Evolutionary conservation across 352 stramenopile genomes (phyloP), one percentile per base, ranked within the genome.

Genomic region (Pythium apleroticum): DNA sequence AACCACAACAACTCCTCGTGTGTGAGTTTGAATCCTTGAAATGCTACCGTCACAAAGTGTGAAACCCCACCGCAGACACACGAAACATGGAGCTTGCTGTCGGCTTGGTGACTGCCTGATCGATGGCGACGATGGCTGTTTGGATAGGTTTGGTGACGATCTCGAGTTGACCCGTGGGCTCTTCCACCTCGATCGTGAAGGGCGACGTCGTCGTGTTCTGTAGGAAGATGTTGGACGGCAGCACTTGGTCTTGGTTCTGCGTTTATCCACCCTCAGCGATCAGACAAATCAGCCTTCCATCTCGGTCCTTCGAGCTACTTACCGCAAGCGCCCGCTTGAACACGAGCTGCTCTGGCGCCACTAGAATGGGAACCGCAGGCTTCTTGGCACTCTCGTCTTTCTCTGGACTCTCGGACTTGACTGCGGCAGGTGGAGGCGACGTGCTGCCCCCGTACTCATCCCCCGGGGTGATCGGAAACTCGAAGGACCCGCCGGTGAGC

Each of bases 151-250:
- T 52, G 8, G 78, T 89, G 22, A 93, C 75, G 52, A 93, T 76
- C 62, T 90, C 76, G 11, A 93, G 52, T 52, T 83, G 68, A 2
- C 80, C 75, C 0, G 72, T 83, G 4, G 61, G 69, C 43, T 90
- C 82, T 15, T 85, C 64, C 24, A 95, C 83, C 57, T 90, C 67
- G 3, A 91, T 76, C 9, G 80, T 63, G 65, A 86, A 86, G 12
- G 79, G 72, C 9, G 65, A 82, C 12, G 72, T 20, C 2, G 84
- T 88, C 30, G 72, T 86, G 67, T 95, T 95, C 53, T 92, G 81
- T 5, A 95, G 59, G 35, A 91, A 93, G 19, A 95, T 76, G 56
- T 93, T 95, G 9, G 77, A 84, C 0, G 86, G 79, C 20, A 84
- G 68, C 30, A 80, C 66, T 52, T 84, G 71, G 3, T 64, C 53